Conservation (phyloP, 2,329 filamentous ascomycete species). For the Colletotrichum lupini region DNA sequence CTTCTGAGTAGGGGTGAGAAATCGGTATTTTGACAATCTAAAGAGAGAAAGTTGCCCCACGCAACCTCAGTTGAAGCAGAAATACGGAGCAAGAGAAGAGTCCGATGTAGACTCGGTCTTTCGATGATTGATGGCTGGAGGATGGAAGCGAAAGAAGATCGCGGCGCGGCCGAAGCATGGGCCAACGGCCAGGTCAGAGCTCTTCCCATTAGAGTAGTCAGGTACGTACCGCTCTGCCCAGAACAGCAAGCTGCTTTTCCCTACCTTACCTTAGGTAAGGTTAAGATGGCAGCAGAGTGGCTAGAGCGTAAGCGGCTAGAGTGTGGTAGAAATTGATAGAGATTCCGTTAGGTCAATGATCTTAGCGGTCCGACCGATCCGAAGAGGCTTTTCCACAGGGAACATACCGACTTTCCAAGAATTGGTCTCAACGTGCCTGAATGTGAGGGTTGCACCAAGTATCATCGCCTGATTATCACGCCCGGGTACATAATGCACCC, state of each 20-base stretch:
- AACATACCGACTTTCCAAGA: neutral
- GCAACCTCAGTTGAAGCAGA: no score
- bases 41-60: neutral
- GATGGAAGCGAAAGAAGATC: constrained; percentile 14
- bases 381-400: constrained; percentile 21
- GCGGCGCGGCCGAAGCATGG: constrained; percentile 14
- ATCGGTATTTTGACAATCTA: neutral
- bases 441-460: constrained; percentile 5
- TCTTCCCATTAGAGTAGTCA: neutral
- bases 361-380: constrained; percentile 21
- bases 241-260: constrained; percentile 9
- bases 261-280: neutral
- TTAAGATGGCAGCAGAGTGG: accelerated
- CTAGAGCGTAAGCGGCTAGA: constrained; percentile 2
- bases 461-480: constrained; percentile 4
- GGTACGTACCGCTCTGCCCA: neutral
- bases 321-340: neutral
- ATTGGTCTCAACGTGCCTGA: neutral
- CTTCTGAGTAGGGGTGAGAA: neutral
- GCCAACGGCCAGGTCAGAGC: neutral
- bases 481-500: neutral
- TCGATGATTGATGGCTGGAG: neutral
- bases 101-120: neutral
- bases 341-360: neutral
- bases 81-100: neutral